A percentile compares a stretch with the other conserved stretches of the same genome.
phyloP scores from a whole-genome alignment of 345 rosid species.

The Gossypium anomalum region DNA sequence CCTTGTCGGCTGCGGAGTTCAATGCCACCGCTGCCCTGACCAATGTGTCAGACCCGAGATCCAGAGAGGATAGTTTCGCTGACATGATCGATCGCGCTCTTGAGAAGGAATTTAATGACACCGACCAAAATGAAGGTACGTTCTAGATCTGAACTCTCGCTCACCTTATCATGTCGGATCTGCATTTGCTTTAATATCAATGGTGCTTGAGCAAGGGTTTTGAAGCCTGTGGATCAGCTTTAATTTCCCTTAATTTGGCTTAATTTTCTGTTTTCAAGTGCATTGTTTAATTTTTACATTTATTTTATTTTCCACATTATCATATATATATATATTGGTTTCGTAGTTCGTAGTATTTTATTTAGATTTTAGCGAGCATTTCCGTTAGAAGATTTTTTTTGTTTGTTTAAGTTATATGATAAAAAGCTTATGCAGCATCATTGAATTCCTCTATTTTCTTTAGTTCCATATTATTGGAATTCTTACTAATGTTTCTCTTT shows the following conservation, averaged over 20 bases:
- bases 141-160: constrained; percentile 40
- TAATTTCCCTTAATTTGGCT: not conserved
- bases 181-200: constrained; percentile 2
- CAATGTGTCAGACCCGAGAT: constrained; percentile 44
- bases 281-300: not conserved
- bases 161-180: not conserved
- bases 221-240: constrained; percentile 20
- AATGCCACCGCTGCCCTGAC: constrained; percentile 34
- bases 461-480: not conserved
- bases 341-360: not conserved
- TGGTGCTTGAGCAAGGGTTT: constrained; percentile 33
- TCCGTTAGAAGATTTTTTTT: not conserved
- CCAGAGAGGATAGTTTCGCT: constrained; percentile 69
- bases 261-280: not conserved
- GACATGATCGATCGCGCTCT: constrained; percentile 87
- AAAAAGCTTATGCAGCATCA: not conserved
- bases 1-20: constrained; percentile 32
- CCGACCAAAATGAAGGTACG: constrained; percentile 69
- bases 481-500: not conserved
- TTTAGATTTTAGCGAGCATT: not conserved
- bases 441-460: not conserved
- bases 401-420: not conserved
- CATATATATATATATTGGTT: not conserved
- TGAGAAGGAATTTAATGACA: constrained; percentile 81
- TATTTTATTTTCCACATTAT: not conserved